Evolutionary conservation across 169 alveolate genomes (phyloP).

Genomic region (Cryptosporidium tyzzeri): DNA sequence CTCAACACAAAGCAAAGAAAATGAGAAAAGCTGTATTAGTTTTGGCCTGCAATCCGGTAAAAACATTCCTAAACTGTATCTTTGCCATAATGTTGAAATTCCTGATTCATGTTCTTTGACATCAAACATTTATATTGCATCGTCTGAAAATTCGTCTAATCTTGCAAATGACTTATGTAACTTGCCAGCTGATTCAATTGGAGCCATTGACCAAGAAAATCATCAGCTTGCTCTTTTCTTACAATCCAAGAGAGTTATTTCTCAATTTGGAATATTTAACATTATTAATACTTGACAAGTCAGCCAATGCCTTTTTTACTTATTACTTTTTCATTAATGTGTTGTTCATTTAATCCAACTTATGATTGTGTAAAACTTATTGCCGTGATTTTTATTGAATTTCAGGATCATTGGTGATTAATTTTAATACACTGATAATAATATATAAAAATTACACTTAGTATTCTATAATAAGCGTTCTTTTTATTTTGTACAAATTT

Average conservation of each 20-base stretch:
- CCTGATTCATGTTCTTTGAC: conserved; percentile 16
- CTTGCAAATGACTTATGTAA: conserved; percentile 52
- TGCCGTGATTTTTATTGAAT: background rate
- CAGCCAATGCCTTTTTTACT: background rate
- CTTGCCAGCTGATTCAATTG: conserved; percentile 73
- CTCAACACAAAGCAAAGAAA: conserved; percentile 20
- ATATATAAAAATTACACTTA: background rate
- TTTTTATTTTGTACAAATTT: background rate
- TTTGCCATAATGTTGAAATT: conserved; percentile 10
- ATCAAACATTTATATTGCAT: conserved; percentile 51
- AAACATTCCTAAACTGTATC: conserved; percentile 22
- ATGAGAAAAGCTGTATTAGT: conserved; percentile 1
- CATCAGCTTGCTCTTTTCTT: conserved; percentile 61
- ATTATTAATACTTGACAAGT: background rate
- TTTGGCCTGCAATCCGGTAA: conserved; percentile 1
- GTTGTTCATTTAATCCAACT: background rate
- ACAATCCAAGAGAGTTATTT: conserved; percentile 52
- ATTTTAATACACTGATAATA: background rate
- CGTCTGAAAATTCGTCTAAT: conserved; percentile 55
- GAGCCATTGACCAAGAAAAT: conserved; percentile 73
- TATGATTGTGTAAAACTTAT: background rate
- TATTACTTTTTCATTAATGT: background rate
- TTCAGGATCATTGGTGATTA: background rate
- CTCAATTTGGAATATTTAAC: conserved; percentile 72
- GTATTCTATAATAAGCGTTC: background rate